These are phyloP conservation scores for Krasilnikovozyma curviuscula DNA, from an alignment of 768 basidiomycete genomes.

Conservation along the genomic window DNA sequence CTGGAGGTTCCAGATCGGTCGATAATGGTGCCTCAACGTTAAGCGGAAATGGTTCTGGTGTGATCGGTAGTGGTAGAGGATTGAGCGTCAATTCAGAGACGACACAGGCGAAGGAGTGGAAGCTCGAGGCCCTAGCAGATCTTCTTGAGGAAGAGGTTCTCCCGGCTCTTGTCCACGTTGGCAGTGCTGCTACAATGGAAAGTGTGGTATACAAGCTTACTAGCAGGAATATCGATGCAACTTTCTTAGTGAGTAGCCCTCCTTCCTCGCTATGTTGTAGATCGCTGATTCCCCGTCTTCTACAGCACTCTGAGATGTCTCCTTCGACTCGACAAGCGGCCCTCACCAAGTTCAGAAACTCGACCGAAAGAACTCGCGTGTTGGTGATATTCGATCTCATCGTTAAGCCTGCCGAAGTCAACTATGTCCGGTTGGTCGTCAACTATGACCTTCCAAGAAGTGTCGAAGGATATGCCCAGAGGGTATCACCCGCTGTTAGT, in stretches of 20 bases:
- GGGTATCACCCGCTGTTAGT: slow-evolving; percentile 81
- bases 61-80: slow-evolving; percentile 5
- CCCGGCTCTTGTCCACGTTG: slow-evolving; percentile 72
- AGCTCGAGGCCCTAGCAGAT: slow-evolving; percentile 75
- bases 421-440: slow-evolving; percentile 78
- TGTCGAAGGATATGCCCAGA: slow-evolving; percentile 92
- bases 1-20: slow-evolving; percentile 30
- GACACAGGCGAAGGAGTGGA: slow-evolving; percentile 40
- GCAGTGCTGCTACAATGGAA: slow-evolving; percentile 68
- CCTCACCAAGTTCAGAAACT: slow-evolving; percentile 48
- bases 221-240: slow-evolving; percentile 63
- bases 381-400: slow-evolving; percentile 86
- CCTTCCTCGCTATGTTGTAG: not conserved
- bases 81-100: slow-evolving; percentile 13
- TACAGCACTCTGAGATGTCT: slow-evolving; percentile 82
- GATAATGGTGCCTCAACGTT: slow-evolving; percentile 36
- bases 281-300: slow-evolving; percentile 12
- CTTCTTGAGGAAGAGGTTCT: slow-evolving; percentile 64
- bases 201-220: slow-evolving; percentile 77
- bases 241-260: slow-evolving; percentile 53
- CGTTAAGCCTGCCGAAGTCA: slow-evolving; percentile 72
- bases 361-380: slow-evolving; percentile 33
- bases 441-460: slow-evolving; percentile 55
- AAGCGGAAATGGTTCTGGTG: slow-evolving; percentile 9
- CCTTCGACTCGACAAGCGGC: slow-evolving; percentile 59